Conservation (phyloP, 106 monocot genomes). For the Platanthera zijinensis region DNA sequence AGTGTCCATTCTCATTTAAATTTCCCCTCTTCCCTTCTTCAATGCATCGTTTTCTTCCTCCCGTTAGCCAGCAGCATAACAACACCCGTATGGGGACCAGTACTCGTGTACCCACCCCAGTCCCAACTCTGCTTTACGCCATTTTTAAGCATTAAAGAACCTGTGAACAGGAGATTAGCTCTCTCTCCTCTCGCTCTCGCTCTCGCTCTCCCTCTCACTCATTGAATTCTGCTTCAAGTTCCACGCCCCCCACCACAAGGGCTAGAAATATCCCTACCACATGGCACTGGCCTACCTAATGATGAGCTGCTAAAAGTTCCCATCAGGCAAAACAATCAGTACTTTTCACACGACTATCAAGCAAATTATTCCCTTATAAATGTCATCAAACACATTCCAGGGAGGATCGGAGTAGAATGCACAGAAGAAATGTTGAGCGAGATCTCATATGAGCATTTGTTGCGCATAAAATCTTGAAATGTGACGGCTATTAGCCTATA, state of each 20-base stretch:
- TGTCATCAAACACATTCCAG: neutral
- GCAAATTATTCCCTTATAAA: neutral
- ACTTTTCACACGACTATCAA: neutral
- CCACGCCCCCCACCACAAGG: slow-evolving; percentile 1
- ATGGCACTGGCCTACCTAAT: slow-evolving; percentile 16
- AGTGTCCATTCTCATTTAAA: neutral
- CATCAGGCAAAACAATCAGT: slow-evolving; percentile 1
- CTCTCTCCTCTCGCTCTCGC: neutral
- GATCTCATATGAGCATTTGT: too few relatives aligned
- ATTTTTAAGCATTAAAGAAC: slow-evolving; percentile 2
- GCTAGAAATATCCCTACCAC: slow-evolving; percentile 8
- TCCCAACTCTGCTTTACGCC: neutral
- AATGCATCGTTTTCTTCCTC: slow-evolving; percentile 1
- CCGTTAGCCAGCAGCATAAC: slow-evolving; percentile 4
- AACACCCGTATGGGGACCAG: neutral
- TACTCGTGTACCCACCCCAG: neutral
- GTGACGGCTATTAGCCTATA: too few relatives aligned
- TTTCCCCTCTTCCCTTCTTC: too few relatives aligned
- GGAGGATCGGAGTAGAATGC: neutral
- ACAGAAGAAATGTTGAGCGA: too few relatives aligned
- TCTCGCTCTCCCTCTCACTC: too few relatives aligned
- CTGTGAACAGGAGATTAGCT: slow-evolving; percentile 10
- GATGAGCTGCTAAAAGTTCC: slow-evolving; percentile 6
- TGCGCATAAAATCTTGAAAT: too few relatives aligned
- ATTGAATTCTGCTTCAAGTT: neutral